Conservation (phyloP, 768 basidiomycete species). For the Termitomyces eurrhizus region DNA sequence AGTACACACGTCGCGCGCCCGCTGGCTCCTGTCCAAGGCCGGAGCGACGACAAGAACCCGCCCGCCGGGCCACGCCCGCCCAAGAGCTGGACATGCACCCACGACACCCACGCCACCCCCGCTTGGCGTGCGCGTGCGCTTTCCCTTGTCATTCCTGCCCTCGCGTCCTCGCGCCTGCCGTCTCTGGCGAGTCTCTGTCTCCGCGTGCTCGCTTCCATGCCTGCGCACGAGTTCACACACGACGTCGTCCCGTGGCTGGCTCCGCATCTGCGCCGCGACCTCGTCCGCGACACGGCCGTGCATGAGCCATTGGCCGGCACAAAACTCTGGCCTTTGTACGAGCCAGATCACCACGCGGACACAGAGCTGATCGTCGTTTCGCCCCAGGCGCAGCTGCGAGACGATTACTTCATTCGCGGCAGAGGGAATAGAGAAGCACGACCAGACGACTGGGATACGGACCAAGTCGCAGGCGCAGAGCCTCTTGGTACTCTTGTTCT, state of each 20-base stretch:
- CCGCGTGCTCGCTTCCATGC: slow-evolving; percentile 35
- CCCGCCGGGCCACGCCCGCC: slow-evolving; percentile 50
- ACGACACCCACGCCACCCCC: slow-evolving; percentile 24
- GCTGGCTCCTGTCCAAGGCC: slow-evolving; percentile 1
- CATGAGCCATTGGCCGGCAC: slow-evolving; percentile 48
- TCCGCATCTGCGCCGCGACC: slow-evolving; percentile 51
- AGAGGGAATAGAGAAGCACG: not conserved
- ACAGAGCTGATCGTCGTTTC: slow-evolving; percentile 67
- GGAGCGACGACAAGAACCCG: slow-evolving; percentile 15
- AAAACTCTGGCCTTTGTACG: slow-evolving; percentile 49
- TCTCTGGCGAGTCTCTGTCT: slow-evolving; percentile 58
- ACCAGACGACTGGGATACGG: slow-evolving; percentile 40
- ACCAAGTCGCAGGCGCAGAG: slow-evolving; percentile 25
- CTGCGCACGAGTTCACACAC: slow-evolving; percentile 38
- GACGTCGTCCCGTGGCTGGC: slow-evolving; percentile 50
- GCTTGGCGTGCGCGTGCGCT: slow-evolving; percentile 57
- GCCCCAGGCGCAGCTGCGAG: slow-evolving; percentile 40
- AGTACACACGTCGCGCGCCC: slow-evolving; percentile 23
- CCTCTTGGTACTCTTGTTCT: slow-evolving; percentile 47
- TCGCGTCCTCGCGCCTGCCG: slow-evolving; percentile 31
- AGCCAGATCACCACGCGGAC: slow-evolving; percentile 42
- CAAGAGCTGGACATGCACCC: slow-evolving; percentile 48
- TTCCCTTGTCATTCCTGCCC: slow-evolving; percentile 41
- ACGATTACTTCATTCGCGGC: slow-evolving; percentile 37
- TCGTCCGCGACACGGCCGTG: slow-evolving; percentile 57